Conservation (phyloP, 129 eudicot genomes). For the Tagetes patula region DNA sequence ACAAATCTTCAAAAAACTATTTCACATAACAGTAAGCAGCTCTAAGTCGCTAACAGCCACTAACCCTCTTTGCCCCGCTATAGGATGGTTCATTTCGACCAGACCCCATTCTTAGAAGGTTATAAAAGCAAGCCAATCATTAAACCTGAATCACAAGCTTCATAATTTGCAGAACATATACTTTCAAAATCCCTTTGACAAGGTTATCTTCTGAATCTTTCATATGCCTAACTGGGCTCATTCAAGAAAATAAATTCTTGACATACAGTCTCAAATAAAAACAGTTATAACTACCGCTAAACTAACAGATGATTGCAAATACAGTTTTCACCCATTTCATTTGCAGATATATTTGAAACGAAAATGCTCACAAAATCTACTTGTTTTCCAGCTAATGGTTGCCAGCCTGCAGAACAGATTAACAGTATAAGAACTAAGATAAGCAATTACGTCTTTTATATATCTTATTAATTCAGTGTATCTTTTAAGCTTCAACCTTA, state of each 20-base stretch:
- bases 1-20: too few relatives aligned
- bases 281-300: background rate
- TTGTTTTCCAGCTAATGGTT: constrained; percentile 14
- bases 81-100: too few relatives aligned
- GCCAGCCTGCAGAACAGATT: constrained; percentile 30
- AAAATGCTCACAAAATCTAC: constrained; percentile 14
- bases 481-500: constrained; percentile 9
- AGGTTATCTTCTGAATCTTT: background rate
- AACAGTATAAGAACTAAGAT: constrained; percentile 7
- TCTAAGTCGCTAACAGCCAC: too few relatives aligned
- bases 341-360: constrained; percentile 7
- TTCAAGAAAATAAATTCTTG: background rate
- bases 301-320: background rate
- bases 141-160: background rate
- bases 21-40: too few relatives aligned
- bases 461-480: background rate
- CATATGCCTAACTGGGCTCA: background rate
- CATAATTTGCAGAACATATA: background rate
- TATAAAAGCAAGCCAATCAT: too few relatives aligned
- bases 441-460: background rate
- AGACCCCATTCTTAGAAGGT: too few relatives aligned
- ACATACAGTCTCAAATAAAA: background rate
- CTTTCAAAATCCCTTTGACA: background rate
- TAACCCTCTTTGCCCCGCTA: too few relatives aligned
- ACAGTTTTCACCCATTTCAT: constrained; percentile 3